These are phyloP conservation scores for Falciphora oryzae DNA, from an alignment of 2,329 filamentous ascomycete genomes.

Conservation along the genomic window DNA sequence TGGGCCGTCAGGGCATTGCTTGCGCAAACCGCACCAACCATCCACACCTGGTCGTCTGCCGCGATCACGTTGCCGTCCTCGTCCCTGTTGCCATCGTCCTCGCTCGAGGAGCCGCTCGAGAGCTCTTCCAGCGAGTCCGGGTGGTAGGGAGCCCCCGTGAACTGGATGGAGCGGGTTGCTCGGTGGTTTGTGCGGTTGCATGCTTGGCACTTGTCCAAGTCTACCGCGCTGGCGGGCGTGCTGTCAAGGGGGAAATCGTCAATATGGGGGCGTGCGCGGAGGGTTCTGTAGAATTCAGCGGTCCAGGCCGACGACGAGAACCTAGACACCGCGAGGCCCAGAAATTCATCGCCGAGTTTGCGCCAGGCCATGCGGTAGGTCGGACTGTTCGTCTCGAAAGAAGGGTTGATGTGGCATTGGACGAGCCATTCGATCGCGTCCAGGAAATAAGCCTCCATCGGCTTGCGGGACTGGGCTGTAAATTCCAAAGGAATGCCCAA, in stretches of 20 bases:
- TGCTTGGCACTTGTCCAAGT: conserved; percentile 53
- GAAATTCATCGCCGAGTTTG: conserved; percentile 67
- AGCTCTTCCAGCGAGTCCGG: conserved; percentile 61
- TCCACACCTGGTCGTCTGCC: conserved; percentile 33
- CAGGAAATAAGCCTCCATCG: conserved; percentile 66
- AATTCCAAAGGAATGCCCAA: conserved; percentile 61
- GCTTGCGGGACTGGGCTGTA: conserved; percentile 59
- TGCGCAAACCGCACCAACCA: conserved; percentile 34
- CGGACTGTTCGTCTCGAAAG: conserved; percentile 55
- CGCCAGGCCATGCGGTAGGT: conserved; percentile 64
- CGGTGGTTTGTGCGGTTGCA: conserved; percentile 66
- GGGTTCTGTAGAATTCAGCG: conserved; percentile 55
- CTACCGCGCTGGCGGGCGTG: conserved; percentile 12
- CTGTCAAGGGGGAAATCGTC: conserved; percentile 39
- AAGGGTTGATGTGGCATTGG: conserved; percentile 70
- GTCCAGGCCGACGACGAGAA: conserved; percentile 69
- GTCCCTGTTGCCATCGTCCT: conserved; percentile 21
- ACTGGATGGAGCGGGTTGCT: conserved; percentile 57
- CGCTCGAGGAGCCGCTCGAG: conserved; percentile 25
- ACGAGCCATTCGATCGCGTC: conserved; percentile 76
- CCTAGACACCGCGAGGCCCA: conserved; percentile 62
- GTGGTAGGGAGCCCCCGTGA: conserved; percentile 62
- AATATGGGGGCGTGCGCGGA: conserved; percentile 61
- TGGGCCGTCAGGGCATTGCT: conserved; percentile 62
- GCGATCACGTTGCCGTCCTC: conserved; percentile 32